Conservation (phyloP, 345 rosid species). For the Ailanthus altissimus region DNA sequence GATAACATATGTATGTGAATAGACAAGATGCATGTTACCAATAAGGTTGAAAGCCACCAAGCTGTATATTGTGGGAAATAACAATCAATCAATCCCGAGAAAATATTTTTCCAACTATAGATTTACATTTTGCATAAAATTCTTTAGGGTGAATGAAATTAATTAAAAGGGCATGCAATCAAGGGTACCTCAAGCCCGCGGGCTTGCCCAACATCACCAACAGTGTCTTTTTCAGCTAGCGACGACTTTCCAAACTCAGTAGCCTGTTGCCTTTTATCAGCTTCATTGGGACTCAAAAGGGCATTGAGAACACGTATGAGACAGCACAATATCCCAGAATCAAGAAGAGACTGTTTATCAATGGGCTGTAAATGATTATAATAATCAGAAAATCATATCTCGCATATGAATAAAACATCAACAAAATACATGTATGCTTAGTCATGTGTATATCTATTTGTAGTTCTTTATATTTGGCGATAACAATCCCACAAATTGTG, state of each 20-base stretch:
- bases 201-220: conserved; percentile 41
- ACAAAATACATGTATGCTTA: background rate
- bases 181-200: conserved; percentile 83
- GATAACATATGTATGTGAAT: background rate
- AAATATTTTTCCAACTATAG: background rate
- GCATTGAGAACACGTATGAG: conserved; percentile 81
- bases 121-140: background rate
- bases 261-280: conserved; percentile 34
- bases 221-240: conserved; percentile 43
- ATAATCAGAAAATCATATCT: background rate
- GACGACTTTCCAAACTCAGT: conserved; percentile 37
- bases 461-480: background rate
- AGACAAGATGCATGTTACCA: background rate
- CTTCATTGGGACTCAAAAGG: conserved; percentile 63
- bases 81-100: background rate
- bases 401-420: background rate
- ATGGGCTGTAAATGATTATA: conserved; percentile 64
- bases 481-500: background rate
- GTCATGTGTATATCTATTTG: background rate
- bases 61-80: background rate
- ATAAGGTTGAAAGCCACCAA: background rate
- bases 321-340: conserved; percentile 98
- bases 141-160: conserved; percentile 5
- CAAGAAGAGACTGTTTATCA: conserved; percentile 95
- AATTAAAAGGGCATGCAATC: conserved; percentile 4